Evolutionary conservation across 306 rosid species (phyloP).

Genomic region (Pterocarpus santalinus): DNA sequence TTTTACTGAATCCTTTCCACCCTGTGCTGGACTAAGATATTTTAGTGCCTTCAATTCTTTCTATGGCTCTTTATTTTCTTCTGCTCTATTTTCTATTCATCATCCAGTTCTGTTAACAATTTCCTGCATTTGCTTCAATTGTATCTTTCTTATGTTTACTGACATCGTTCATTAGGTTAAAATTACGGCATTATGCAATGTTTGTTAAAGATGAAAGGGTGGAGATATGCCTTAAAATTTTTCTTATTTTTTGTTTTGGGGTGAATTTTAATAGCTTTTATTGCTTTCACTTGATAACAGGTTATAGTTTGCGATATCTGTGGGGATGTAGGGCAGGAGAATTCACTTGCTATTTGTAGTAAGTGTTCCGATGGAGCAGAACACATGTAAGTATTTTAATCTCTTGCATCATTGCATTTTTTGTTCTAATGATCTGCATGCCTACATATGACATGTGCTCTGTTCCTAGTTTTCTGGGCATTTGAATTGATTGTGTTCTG

Average conservation of each 20-base stretch:
- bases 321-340: constrained; percentile 46
- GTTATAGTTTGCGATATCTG: constrained; percentile 51
- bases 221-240: background rate
- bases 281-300: constrained; percentile 37
- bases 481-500: constrained; percentile 17
- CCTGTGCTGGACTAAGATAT: too few relatives aligned
- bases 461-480: constrained; percentile 4
- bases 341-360: constrained; percentile 40
- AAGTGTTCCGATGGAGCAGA: constrained; percentile 50
- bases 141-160: too few relatives aligned
- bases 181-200: background rate
- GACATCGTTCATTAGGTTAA: background rate
- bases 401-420: constrained; percentile 10
- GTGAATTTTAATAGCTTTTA: constrained; percentile 6
- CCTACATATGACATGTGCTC: background rate
- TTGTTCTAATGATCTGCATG: background rate
- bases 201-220: background rate
- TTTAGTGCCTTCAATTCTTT: too few relatives aligned
- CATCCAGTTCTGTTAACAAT: too few relatives aligned
- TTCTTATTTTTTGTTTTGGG: constrained; percentile 13
- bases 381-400: constrained; percentile 49
- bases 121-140: too few relatives aligned
- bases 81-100: too few relatives aligned
- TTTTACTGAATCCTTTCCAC: too few relatives aligned
- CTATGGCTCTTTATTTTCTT: too few relatives aligned